A percentile compares a stretch with the other conserved stretches of the same genome.
These are phyloP conservation scores for Aureobasidium sp. DNA, from an alignment of 2,329 filamentous ascomycete genomes.

Conservation along the genomic window DNA sequence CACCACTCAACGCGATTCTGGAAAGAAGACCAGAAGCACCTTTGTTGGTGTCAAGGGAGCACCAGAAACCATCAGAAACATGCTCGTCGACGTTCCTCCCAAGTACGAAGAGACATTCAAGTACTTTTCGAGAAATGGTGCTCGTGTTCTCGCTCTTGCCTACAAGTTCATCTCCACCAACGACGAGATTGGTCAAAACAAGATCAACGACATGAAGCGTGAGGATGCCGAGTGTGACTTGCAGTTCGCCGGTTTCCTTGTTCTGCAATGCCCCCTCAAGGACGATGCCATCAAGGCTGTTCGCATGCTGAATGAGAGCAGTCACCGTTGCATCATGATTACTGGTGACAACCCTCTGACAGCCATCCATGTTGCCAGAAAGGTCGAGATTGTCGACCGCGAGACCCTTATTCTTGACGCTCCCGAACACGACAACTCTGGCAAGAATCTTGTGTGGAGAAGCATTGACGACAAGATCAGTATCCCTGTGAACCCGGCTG, in stretches of 20 bases:
- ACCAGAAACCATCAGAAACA: slow-evolving; percentile 91
- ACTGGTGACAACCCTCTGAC: slow-evolving; percentile 97
- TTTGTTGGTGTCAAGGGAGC: slow-evolving; percentile 96
- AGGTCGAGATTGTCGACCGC: slow-evolving; percentile 96
- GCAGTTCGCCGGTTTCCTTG: slow-evolving; percentile 88
- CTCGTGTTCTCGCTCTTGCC: slow-evolving; percentile 84
- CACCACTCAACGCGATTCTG: slow-evolving; percentile 62
- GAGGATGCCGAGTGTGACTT: slow-evolving; percentile 83
- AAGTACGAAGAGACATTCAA: slow-evolving; percentile 98
- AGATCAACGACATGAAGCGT: slow-evolving; percentile 88
- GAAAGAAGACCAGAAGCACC: slow-evolving; percentile 71
- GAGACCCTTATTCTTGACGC: slow-evolving; percentile 92
- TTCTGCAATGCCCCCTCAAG: slow-evolving; percentile 91
- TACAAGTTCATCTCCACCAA: slow-evolving; percentile 87
- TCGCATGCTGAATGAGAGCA: slow-evolving; percentile 97
- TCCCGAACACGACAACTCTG: slow-evolving; percentile 78
- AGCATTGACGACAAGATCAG: slow-evolving; percentile 85
- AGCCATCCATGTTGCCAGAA: slow-evolving; percentile 86
- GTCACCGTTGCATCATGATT: slow-evolving; percentile 98
- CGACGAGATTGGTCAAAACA: slow-evolving; percentile 71
- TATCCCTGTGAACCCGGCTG: slow-evolving; percentile 76
- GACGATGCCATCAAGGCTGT: slow-evolving; percentile 92
- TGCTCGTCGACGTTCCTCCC: slow-evolving; percentile 73
- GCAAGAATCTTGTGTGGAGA: slow-evolving; percentile 82
- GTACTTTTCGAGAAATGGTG: slow-evolving; percentile 93